phyloP scores from a whole-genome alignment of 495 filamentous ascomycete genomes.

The Astrocystis sublimbata region DNA sequence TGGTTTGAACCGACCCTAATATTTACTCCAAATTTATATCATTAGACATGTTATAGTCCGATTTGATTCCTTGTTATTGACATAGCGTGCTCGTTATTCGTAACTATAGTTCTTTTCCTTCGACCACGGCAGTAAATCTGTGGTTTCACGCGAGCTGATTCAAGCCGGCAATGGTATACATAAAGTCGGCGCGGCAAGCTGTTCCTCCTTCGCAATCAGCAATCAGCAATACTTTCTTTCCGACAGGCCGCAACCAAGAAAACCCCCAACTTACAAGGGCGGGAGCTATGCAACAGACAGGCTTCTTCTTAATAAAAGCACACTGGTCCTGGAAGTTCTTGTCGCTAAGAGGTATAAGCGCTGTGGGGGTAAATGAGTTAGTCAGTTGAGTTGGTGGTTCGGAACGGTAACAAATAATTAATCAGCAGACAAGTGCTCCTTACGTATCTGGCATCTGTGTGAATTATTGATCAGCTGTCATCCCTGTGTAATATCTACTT shows the following conservation, averaged over 20 bases:
- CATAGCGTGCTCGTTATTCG: no score
- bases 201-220: background rate
- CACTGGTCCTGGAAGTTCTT: constrained; percentile 1
- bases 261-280: background rate
- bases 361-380: background rate
- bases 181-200: background rate
- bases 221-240: no score
- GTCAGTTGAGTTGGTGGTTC: background rate
- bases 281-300: constrained; percentile 1
- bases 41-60: no score
- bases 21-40: no score
- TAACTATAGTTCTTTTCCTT: background rate
- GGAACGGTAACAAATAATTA: background rate
- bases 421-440: no score
- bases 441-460: background rate
- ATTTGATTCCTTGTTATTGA: no score
- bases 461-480: background rate
- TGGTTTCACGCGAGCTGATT: background rate
- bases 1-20: no score
- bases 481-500: background rate
- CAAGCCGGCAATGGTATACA: background rate
- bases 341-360: background rate
- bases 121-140: background rate
- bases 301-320: background rate
- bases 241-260: background rate